phyloP scores from a whole-genome alignment of 2,329 filamentous ascomycete genomes.

The Dothidotthia symphoricarpi region DNA sequence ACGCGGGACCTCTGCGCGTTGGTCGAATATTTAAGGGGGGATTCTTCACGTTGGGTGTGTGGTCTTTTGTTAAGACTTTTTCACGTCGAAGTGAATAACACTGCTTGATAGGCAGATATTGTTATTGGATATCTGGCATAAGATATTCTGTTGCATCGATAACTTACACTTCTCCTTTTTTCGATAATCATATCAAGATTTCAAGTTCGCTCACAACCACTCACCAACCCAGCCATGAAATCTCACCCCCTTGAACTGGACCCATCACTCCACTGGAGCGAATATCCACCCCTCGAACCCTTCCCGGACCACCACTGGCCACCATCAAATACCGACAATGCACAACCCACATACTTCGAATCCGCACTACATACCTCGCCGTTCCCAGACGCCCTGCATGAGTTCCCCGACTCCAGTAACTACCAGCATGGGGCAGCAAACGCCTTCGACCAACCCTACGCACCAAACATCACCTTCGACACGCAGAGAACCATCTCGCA shows the following conservation, averaged over 20 bases:
- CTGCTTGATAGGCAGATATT: conserved; percentile 10
- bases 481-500: conserved; percentile 6
- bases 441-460: conserved; percentile 13
- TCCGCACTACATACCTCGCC: conserved; percentile 1
- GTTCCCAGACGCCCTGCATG: conserved; percentile 4
- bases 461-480: conserved; percentile 5
- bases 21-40: conserved; percentile 5
- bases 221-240: conserved; percentile 14
- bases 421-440: conserved; percentile 12
- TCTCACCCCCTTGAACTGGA: conserved; percentile 3
- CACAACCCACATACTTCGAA: conserved; percentile 2
- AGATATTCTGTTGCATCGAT: conserved; percentile 1
- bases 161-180: not conserved
- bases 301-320: not conserved
- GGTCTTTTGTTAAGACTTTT: conserved; percentile 1
- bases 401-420: conserved; percentile 1
- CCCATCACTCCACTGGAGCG: conserved; percentile 1
- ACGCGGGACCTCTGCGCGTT: conserved; percentile 6
- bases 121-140: not conserved
- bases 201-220: not conserved
- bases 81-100: not conserved
- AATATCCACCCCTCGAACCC: not conserved
- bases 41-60: conserved; percentile 7
- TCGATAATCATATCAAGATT: conserved; percentile 2
- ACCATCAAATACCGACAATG: not conserved